phyloP scores from a whole-genome alignment of 2,329 filamentous ascomycete genomes.

The Taxawa tesnikishii region DNA sequence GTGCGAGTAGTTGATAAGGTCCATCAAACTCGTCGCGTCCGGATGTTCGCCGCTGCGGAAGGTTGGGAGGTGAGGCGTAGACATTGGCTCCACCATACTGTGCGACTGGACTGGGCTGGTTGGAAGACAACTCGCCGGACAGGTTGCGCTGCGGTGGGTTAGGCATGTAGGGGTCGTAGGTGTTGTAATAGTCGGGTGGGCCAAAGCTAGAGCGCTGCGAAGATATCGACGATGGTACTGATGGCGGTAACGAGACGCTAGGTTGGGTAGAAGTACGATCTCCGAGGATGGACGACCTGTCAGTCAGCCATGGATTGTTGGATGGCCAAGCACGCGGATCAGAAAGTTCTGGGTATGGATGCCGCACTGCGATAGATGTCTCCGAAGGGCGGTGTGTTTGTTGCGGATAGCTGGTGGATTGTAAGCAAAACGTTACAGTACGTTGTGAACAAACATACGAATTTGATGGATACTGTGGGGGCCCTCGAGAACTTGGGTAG shows the following conservation, averaged over 20 bases:
- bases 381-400: not conserved
- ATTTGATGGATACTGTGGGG: not conserved
- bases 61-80: slow-evolving; percentile 2
- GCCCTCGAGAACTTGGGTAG: not conserved
- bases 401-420: not conserved
- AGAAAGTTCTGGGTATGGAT: not conserved
- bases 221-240: not conserved
- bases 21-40: slow-evolving; percentile 86
- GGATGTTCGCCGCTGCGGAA: slow-evolving; percentile 53
- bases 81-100: not conserved
- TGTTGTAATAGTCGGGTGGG: not conserved
- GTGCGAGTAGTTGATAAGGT: slow-evolving; percentile 68
- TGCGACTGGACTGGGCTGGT: not conserved
- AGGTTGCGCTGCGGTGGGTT: not conserved
- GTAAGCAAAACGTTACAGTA: not conserved
- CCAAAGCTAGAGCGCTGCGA: not conserved
- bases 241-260: no score
- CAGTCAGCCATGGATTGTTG: not conserved
- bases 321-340: not conserved
- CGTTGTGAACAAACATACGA: not conserved
- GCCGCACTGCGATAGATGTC: not conserved
- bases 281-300: not conserved
- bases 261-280: no score
- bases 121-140: not conserved
- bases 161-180: not conserved